Evolutionary conservation across 768 basidiomycete species (phyloP).

Genomic region (Tricholoma terreum): DNA sequence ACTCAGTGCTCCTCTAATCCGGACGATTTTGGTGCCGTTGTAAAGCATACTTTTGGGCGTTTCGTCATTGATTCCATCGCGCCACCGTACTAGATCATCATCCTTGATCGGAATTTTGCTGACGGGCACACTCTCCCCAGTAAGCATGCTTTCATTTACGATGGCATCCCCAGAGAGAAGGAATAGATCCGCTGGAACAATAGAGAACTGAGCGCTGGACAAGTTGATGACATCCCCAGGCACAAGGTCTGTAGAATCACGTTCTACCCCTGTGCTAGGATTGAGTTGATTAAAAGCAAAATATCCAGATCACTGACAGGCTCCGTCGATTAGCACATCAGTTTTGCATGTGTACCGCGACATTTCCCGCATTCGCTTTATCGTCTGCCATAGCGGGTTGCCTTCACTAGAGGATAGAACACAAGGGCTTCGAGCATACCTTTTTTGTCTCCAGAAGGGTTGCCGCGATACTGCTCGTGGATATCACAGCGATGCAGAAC

Average conservation of each 20-base stretch:
- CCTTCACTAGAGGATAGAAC: neutral
- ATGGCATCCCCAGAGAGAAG: constrained; percentile 96
- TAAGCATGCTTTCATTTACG: constrained; percentile 98
- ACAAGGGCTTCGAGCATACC: constrained; percentile 36
- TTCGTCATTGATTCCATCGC: constrained; percentile 58
- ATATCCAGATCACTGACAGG: constrained; percentile 50
- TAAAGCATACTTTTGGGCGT: constrained; percentile 83
- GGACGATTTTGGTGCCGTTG: constrained; percentile 86
- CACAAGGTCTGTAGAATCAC: constrained; percentile 76
- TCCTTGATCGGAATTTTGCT: constrained; percentile 86
- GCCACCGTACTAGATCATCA: constrained; percentile 71
- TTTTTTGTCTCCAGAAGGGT: constrained; percentile 92
- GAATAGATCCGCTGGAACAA: constrained; percentile 88
- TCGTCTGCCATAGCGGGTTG: constrained; percentile 52
- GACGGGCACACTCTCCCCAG: constrained; percentile 97
- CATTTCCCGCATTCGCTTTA: constrained; percentile 94
- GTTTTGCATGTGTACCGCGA: constrained; percentile 84
- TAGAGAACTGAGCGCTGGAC: constrained; percentile 65
- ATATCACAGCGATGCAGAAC: constrained; percentile 93
- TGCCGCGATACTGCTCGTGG: constrained; percentile 74
- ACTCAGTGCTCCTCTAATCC: constrained; percentile 65
- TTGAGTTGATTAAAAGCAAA: neutral
- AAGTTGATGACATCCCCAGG: constrained; percentile 93
- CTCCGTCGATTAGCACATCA: constrained; percentile 61
- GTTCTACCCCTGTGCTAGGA: constrained; percentile 53